These are phyloP conservation scores for Jacaranda mimosifolia DNA, from an alignment of 257 asterid genomes.

Conservation along the genomic window DNA sequence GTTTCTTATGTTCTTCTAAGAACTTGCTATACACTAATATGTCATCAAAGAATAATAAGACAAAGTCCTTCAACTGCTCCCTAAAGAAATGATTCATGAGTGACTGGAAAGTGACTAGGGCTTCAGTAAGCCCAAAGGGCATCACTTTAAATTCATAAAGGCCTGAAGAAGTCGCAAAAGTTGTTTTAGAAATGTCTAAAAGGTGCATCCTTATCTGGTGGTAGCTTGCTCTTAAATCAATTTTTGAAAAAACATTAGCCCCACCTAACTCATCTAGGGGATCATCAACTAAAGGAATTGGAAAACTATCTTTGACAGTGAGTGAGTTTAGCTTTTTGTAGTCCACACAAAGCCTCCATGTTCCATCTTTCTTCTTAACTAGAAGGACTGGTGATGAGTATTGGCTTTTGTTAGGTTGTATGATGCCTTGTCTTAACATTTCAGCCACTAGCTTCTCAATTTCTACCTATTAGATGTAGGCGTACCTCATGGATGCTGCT, in stretches of 20 bases:
- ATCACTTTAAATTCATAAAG: neutral
- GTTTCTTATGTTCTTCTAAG: neutral
- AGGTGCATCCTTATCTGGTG: neutral
- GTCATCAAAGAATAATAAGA: neutral
- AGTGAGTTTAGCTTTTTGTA: no score
- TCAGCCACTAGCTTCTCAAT: no score
- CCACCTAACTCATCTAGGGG: no score
- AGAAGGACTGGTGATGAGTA: slow-evolving; percentile 11
- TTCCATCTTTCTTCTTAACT: no score
- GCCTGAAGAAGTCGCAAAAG: neutral
- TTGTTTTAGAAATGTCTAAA: neutral
- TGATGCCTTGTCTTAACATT: no score
- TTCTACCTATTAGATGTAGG: no score
- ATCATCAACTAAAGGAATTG: no score
- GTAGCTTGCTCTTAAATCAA: neutral
- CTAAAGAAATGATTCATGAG: neutral
- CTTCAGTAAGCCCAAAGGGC: neutral
- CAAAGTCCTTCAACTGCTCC: neutral
- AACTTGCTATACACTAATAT: neutral
- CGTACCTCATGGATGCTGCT: no score
- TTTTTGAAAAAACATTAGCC: neutral
- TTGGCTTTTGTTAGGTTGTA: no score
- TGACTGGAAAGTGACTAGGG: neutral
- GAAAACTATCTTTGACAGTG: no score
- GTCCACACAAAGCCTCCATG: no score